phyloP scores from a whole-genome alignment of 2,329 filamentous ascomycete species.

The Arthroderma sp. region DNA sequence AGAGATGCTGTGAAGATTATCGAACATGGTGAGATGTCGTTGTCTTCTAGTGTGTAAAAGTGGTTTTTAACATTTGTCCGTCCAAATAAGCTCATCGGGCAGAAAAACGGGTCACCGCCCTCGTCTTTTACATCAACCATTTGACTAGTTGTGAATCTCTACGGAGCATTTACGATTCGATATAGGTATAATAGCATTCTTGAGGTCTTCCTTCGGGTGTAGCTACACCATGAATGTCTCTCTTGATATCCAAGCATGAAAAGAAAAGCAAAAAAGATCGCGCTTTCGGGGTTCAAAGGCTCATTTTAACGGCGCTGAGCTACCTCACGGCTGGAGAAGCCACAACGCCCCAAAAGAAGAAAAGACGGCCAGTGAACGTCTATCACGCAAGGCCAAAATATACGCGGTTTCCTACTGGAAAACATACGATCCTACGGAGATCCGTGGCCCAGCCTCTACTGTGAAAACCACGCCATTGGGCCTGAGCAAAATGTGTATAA shows the following conservation, averaged over 20 bases:
- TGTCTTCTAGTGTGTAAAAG: neutral
- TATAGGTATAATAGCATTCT: too few relatives aligned
- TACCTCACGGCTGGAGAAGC: neutral
- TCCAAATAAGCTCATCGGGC: conserved; percentile 1
- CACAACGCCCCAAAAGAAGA: neutral
- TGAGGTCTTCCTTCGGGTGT: neutral
- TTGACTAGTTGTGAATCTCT: too few relatives aligned
- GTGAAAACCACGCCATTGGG: neutral
- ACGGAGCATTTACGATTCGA: too few relatives aligned
- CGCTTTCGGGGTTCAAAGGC: neutral
- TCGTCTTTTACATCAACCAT: neutral
- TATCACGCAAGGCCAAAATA: neutral
- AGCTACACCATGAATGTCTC: neutral
- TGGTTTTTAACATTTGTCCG: too few relatives aligned
- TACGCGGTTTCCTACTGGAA: neutral
- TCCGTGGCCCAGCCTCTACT: neutral
- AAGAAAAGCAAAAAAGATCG: neutral
- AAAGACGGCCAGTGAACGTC: neutral
- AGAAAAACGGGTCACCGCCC: neutral
- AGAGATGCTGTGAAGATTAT: neutral
- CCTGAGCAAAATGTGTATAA: neutral
- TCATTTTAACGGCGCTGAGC: neutral
- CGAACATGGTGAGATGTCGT: neutral
- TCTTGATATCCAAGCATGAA: neutral
- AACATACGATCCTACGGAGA: neutral